Conservation (phyloP, 2,329 filamentous ascomycete genomes). For the Amauroascus verrucosus region DNA sequence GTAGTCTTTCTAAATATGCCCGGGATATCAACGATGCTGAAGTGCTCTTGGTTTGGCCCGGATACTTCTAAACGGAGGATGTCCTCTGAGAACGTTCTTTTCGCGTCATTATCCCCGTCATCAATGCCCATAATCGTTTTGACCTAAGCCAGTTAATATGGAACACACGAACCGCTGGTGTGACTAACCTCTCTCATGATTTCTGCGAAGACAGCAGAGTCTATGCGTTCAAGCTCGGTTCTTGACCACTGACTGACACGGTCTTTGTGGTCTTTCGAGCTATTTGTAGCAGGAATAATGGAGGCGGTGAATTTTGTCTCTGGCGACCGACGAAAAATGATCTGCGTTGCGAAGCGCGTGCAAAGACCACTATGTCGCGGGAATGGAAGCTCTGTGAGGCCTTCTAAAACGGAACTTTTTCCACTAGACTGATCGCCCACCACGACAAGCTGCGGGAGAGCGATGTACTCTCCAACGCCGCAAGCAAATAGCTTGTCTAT, state of each 20-base stretch:
- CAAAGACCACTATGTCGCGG: slow-evolving; percentile 26
- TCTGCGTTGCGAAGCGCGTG: slow-evolving; percentile 40
- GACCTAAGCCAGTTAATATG: slow-evolving; percentile 16
- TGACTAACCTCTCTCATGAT: slow-evolving; percentile 23
- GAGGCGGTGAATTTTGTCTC: slow-evolving; percentile 21
- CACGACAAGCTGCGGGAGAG: slow-evolving; percentile 19
- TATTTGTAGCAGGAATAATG: slow-evolving; percentile 30
- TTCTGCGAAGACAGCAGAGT: slow-evolving; percentile 17
- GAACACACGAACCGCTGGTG: neutral
- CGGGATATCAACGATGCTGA: slow-evolving; percentile 16
- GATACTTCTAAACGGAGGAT: slow-evolving; percentile 8
- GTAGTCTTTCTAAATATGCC: slow-evolving; percentile 7
- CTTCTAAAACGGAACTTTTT: slow-evolving; percentile 18
- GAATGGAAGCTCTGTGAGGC: slow-evolving; percentile 13
- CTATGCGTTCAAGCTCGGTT: slow-evolving; percentile 17
- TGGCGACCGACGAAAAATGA: slow-evolving; percentile 31
- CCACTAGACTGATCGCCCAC: slow-evolving; percentile 17
- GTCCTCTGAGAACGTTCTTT: slow-evolving; percentile 16
- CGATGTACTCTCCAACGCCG: slow-evolving; percentile 23
- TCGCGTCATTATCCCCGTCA: slow-evolving; percentile 16
- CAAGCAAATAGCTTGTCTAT: slow-evolving; percentile 30
- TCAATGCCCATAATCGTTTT: slow-evolving; percentile 19
- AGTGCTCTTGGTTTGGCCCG: slow-evolving; percentile 6
- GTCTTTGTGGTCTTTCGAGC: slow-evolving; percentile 15
- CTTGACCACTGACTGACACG: slow-evolving; percentile 18